phyloP scores from a whole-genome alignment of 2,329 filamentous ascomycete species.

The Neofusicoccum parvum region DNA sequence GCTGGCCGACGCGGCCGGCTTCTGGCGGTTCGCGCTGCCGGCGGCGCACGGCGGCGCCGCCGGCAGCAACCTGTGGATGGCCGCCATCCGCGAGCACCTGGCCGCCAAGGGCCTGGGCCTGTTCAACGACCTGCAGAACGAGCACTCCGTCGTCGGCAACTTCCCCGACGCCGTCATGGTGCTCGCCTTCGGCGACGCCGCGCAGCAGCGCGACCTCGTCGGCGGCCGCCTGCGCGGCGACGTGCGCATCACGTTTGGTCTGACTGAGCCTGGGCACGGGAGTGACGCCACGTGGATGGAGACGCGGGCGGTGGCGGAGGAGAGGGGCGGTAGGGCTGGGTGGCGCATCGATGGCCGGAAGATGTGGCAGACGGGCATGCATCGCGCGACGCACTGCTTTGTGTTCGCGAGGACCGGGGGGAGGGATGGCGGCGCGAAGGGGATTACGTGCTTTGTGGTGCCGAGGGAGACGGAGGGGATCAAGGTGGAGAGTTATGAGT shows the following conservation, averaged over 20 bases:
- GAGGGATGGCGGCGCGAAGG: conserved; percentile 53
- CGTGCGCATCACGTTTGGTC: conserved; percentile 61
- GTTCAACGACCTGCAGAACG: conserved; percentile 66
- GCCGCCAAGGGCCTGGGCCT: conserved; percentile 61
- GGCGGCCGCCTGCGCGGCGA: conserved; percentile 54
- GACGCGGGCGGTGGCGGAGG: conserved; percentile 52
- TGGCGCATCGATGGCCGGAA: conserved; percentile 62
- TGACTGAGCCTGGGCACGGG: conserved; percentile 64
- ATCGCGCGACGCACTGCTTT: conserved; percentile 63
- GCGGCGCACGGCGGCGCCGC: conserved; percentile 58
- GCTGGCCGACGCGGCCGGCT: conserved; percentile 61
- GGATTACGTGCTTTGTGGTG: conserved; percentile 64
- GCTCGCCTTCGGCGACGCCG: conserved; percentile 58
- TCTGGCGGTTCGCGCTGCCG: conserved; percentile 62
- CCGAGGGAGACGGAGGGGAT: conserved; percentile 56
- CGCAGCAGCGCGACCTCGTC: conserved; percentile 59
- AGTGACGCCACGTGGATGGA: conserved; percentile 66
- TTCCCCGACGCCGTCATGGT: conserved; percentile 66
- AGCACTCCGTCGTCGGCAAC: conserved; percentile 65
- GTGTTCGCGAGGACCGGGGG: conserved; percentile 63
- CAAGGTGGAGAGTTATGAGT: conserved; percentile 61
- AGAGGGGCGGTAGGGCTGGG: conserved; percentile 47
- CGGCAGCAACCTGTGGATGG: conserved; percentile 64
- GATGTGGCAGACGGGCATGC: conserved; percentile 68
- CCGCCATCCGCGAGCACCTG: conserved; percentile 62